Percentiles rank a stretch among this genome's conserved stretches.
These are phyloP conservation scores for Cronartium quercuum DNA, from an alignment of 1,284 basidiomycete genomes.

Conservation along the genomic window DNA sequence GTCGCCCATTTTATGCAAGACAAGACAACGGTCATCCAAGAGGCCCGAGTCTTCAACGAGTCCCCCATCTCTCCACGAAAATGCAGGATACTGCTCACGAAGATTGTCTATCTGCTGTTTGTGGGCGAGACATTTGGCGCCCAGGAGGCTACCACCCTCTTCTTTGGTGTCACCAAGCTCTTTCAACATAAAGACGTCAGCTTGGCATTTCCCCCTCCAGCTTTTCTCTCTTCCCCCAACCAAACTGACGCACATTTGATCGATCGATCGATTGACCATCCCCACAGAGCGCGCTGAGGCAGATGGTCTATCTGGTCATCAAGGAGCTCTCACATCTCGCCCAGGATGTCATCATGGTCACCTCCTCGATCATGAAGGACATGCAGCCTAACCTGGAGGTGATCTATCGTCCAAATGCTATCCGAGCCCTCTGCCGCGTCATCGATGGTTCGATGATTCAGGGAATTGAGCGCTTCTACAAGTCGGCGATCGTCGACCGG, in stretches of 20 bases:
- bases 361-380: conserved; percentile 99
- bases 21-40: conserved; percentile 76
- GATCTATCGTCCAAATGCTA: conserved; percentile 96
- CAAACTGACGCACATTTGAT: conserved; percentile 11
- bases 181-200: conserved; percentile 99
- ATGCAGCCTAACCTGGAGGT: conserved; percentile 99
- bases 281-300: conserved; percentile 77
- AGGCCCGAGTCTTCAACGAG: conserved; percentile 98
- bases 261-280: neutral
- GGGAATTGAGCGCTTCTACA: conserved; percentile 98
- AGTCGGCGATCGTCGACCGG: conserved; percentile 96
- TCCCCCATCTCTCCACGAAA: conserved; percentile 81
- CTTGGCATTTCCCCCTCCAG: conserved; percentile 41
- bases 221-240: neutral
- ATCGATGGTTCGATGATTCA: conserved; percentile 98
- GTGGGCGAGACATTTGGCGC: conserved; percentile 90
- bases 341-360: conserved; percentile 99
- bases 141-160: conserved; percentile 93
- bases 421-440: conserved; percentile 89
- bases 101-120: conserved; percentile 94
- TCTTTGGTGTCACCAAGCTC: conserved; percentile 98
- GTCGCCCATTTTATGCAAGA: conserved; percentile 49
- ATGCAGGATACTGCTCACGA: conserved; percentile 90
- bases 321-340: conserved; percentile 95
- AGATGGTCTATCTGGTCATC: conserved; percentile 98